These are phyloP conservation scores for Boletellus deceptivus DNA, from an alignment of 1,284 basidiomycete species.

Conservation along the genomic window DNA sequence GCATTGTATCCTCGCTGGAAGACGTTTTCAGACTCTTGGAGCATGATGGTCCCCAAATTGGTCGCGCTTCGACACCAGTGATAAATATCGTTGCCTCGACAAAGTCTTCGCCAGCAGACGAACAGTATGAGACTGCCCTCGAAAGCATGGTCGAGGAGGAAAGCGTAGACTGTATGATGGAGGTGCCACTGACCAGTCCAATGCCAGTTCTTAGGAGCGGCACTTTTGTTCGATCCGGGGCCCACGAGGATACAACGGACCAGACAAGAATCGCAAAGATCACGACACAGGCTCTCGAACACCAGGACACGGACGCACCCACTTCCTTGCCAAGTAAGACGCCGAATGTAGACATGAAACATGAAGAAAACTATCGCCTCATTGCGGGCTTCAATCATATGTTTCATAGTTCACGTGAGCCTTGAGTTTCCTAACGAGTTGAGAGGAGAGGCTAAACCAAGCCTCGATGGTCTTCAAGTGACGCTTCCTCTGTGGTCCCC, in stretches of 20 bases:
- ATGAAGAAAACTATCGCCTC: conserved; percentile 63
- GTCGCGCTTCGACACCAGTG: neutral
- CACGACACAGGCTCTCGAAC: conserved; percentile 14
- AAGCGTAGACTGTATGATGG: conserved; percentile 12
- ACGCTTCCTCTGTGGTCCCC: conserved; percentile 73
- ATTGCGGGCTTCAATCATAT: conserved; percentile 50
- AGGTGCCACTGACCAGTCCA: conserved; percentile 22
- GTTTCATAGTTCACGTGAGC: conserved; percentile 67
- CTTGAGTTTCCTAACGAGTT: neutral
- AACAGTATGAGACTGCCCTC: conserved; percentile 26
- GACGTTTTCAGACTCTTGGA: conserved; percentile 21
- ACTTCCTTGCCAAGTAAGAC: conserved; percentile 49
- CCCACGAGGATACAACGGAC: neutral
- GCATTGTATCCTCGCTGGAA: conserved; percentile 42
- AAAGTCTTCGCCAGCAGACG: conserved; percentile 25
- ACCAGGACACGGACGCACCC: conserved; percentile 42
- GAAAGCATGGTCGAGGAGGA: conserved; percentile 21
- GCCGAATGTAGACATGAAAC: conserved; percentile 41
- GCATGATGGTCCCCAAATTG: neutral
- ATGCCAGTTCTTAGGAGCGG: neutral
- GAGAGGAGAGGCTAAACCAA: neutral
- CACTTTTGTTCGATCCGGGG: neutral
- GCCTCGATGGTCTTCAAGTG: conserved; percentile 40
- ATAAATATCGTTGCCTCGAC: conserved; percentile 1
- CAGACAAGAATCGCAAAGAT: neutral